These are phyloP conservation scores for Euphorbia peplus DNA, from an alignment of 345 rosid genomes.

Conservation along the genomic window DNA sequence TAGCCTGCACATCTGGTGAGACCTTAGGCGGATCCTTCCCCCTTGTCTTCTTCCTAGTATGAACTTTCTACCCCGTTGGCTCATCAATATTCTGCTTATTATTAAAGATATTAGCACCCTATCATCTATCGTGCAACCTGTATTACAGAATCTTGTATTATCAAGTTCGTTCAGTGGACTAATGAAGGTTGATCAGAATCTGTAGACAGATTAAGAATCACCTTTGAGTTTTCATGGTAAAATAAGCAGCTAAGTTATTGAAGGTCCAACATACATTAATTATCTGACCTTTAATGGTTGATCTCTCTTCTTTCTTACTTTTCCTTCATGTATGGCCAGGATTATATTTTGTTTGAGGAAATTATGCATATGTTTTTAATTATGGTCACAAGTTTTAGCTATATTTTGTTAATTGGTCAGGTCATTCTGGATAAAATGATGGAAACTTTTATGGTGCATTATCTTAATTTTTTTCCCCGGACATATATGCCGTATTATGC, in stretches of 20 bases:
- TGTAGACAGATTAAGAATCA: background rate
- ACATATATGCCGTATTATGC: background rate
- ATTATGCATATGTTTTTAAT: background rate
- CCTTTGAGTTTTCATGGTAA: background rate
- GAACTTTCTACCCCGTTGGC: too few species aligned
- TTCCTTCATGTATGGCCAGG: background rate
- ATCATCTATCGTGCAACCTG: background rate
- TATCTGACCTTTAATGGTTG: background rate
- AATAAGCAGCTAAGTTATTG: too few species aligned
- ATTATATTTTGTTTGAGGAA: conserved; percentile 4
- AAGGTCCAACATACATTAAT: background rate
- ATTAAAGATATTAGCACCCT: too few species aligned
- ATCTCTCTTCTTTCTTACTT: background rate
- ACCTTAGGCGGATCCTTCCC: too few species aligned
- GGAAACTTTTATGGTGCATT: background rate
- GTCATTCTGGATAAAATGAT: background rate
- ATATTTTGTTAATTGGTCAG: background rate
- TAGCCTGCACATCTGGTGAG: too few species aligned
- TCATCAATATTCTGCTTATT: too few species aligned
- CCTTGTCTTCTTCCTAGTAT: too few species aligned
- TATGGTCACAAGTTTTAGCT: background rate
- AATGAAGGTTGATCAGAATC: background rate
- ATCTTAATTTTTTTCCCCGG: background rate
- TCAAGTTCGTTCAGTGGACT: background rate
- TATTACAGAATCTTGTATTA: background rate